A percentile compares a stretch with the other conserved stretches of the same genome.
Evolutionary conservation across 345 rosid genomes (phyloP).

Genomic region (Punica granatum): DNA sequence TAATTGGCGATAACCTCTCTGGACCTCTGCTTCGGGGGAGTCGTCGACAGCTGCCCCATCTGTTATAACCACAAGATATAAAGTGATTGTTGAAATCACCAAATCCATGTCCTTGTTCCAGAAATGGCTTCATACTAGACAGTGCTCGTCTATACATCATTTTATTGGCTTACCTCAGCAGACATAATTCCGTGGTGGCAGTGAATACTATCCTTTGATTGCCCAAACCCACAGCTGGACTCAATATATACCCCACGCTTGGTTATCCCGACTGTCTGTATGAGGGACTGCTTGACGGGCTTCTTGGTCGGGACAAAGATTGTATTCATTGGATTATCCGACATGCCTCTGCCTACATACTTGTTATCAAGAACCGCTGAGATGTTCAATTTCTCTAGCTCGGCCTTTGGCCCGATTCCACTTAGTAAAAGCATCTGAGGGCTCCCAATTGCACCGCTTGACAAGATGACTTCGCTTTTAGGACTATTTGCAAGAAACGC

Average conservation of each 20-base stretch:
- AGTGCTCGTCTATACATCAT: neutral
- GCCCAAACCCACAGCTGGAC: conserved; percentile 90
- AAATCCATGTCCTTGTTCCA: no score
- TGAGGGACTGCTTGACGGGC: conserved; percentile 62
- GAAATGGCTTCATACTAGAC: neutral
- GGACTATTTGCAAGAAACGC: conserved; percentile 42
- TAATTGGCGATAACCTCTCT: conserved; percentile 51
- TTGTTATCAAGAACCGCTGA: conserved; percentile 48
- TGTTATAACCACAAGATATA: conserved; percentile 8
- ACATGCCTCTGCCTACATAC: conserved; percentile 84
- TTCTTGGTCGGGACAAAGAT: conserved; percentile 65
- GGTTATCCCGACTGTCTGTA: conserved; percentile 91
- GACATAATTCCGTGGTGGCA: conserved; percentile 83
- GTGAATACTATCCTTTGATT: conserved; percentile 58
- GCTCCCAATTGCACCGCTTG: conserved; percentile 82
- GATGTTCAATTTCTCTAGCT: conserved; percentile 57
- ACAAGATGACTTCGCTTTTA: conserved; percentile 71
- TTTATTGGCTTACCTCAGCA: conserved; percentile 47
- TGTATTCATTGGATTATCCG: conserved; percentile 90
- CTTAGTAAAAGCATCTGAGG: conserved; percentile 88
- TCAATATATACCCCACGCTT: conserved; percentile 84
- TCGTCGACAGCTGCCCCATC: conserved; percentile 75
- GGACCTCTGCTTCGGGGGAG: conserved; percentile 64
- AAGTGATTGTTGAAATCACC: no score
- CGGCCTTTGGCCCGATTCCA: conserved; percentile 76